Evolutionary conservation across 306 rosid species (phyloP).

Genomic region (Lathyrus aphaca): DNA sequence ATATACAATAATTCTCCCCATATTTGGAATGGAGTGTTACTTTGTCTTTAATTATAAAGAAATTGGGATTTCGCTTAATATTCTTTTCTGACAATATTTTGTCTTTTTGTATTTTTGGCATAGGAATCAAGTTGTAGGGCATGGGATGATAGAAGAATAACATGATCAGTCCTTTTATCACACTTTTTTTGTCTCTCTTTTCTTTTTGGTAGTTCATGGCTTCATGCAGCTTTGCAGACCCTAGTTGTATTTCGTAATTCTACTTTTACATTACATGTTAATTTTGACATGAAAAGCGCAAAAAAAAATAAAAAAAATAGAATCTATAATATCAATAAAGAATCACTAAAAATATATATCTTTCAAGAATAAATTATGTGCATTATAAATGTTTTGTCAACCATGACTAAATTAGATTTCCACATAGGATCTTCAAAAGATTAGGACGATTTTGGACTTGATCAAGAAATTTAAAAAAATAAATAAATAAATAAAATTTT

Average conservation of each 20-base stretch:
- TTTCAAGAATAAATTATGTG: too few species aligned
- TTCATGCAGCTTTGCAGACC: slow-evolving; percentile 16
- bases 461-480: too few species aligned
- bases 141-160: slow-evolving; percentile 33
- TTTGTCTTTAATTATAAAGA: neutral
- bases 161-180: slow-evolving; percentile 39
- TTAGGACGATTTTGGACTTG: too few species aligned
- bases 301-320: too few species aligned
- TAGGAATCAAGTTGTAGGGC: slow-evolving; percentile 22
- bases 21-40: slow-evolving; percentile 1
- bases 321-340: too few species aligned
- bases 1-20: neutral
- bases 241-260: neutral
- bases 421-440: too few species aligned
- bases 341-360: too few species aligned
- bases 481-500: too few species aligned
- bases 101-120: slow-evolving; percentile 30
- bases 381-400: too few species aligned
- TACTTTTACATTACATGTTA: neutral
- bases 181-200: slow-evolving; percentile 15
- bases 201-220: slow-evolving; percentile 10
- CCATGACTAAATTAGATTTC: too few species aligned
- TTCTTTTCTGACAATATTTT: slow-evolving; percentile 37
- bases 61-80: slow-evolving; percentile 3
- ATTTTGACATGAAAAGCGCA: neutral